These are phyloP conservation scores for Saururus chinensis DNA, from an alignment of 164 flowering plant genomes.

Conservation along the genomic window DNA sequence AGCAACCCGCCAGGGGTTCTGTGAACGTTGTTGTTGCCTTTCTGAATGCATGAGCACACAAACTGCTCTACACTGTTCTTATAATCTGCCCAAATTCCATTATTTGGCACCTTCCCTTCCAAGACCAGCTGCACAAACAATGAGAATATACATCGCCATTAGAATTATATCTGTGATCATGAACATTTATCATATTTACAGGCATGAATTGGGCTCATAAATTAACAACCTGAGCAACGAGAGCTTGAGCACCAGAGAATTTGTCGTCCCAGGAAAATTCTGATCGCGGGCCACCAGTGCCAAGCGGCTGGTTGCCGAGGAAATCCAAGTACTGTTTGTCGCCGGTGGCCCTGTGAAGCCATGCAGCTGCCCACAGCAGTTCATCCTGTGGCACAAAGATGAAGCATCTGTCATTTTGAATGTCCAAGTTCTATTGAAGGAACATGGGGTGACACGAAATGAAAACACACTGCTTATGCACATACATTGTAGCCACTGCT, in stretches of 20 bases:
- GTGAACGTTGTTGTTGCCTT: slow-evolving; percentile 32
- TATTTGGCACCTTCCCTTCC: slow-evolving; percentile 15
- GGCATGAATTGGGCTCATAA: neutral
- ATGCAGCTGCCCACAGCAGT: slow-evolving; percentile 76
- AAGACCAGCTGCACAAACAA: slow-evolving; percentile 15
- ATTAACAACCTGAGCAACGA: slow-evolving; percentile 28
- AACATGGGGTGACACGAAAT: too few relatives aligned
- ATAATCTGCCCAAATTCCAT: slow-evolving; percentile 19
- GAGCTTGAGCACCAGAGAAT: slow-evolving; percentile 37
- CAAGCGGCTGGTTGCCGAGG: slow-evolving; percentile 4
- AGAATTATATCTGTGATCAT: neutral
- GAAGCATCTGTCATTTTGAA: too few relatives aligned
- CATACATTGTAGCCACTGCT: slow-evolving; percentile 56
- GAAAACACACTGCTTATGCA: too few relatives aligned
- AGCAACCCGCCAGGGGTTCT: slow-evolving; percentile 34
- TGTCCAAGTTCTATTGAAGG: too few relatives aligned
- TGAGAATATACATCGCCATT: too few relatives aligned
- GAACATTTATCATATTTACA: neutral
- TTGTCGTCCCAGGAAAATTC: slow-evolving; percentile 56
- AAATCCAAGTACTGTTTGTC: slow-evolving; percentile 19
- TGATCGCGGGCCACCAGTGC: slow-evolving; percentile 20
- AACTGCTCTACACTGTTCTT: slow-evolving; percentile 37
- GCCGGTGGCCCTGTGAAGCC: slow-evolving; percentile 42
- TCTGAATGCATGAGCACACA: slow-evolving; percentile 36
- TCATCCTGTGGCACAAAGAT: slow-evolving; percentile 47